phyloP scores from a whole-genome alignment of 768 basidiomycete genomes.

The Auricularia sp. region DNA sequence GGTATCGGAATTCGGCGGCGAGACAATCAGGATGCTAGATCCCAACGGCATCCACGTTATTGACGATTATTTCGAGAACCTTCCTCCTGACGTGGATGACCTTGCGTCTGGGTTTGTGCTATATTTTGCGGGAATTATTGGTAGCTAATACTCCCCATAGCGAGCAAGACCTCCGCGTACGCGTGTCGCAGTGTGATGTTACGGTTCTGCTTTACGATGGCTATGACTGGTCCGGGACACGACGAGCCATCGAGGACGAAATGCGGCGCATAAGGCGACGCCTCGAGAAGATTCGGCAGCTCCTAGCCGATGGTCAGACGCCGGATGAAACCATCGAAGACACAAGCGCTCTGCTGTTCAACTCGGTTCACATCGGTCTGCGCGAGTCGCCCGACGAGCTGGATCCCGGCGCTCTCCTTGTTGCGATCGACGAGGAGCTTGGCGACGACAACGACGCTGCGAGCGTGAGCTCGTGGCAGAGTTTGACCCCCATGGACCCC shows the following conservation, averaged over 20 bases:
- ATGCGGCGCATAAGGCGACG: constrained; percentile 79
- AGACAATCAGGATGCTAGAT: constrained; percentile 73
- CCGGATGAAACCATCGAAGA: constrained; percentile 66
- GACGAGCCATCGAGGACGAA: constrained; percentile 78
- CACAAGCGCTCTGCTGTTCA: constrained; percentile 74
- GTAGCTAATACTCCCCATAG: constrained; percentile 17
- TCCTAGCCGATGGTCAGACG: constrained; percentile 81
- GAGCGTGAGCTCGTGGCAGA: constrained; percentile 86
- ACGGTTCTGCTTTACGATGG: constrained; percentile 79
- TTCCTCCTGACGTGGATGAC: constrained; percentile 45
- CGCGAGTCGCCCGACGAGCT: constrained; percentile 62
- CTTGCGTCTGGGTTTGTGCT: constrained; percentile 18
- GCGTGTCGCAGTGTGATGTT: constrained; percentile 51
- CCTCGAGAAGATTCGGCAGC: constrained; percentile 81
- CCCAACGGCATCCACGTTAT: constrained; percentile 52
- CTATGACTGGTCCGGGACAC: constrained; percentile 86
- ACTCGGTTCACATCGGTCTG: constrained; percentile 90
- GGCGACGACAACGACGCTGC: constrained; percentile 61
- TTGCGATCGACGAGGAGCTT: constrained; percentile 88
- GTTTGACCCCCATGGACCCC: constrained; percentile 43
- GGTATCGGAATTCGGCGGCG: constrained; percentile 62
- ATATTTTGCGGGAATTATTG: constrained; percentile 19
- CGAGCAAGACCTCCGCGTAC: constrained; percentile 39
- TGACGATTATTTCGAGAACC: constrained; percentile 63
- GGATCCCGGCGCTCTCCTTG: constrained; percentile 69